These are phyloP conservation scores for Penicillium sp. DNA, from an alignment of 2,329 filamentous ascomycete species.

Conservation along the genomic window DNA sequence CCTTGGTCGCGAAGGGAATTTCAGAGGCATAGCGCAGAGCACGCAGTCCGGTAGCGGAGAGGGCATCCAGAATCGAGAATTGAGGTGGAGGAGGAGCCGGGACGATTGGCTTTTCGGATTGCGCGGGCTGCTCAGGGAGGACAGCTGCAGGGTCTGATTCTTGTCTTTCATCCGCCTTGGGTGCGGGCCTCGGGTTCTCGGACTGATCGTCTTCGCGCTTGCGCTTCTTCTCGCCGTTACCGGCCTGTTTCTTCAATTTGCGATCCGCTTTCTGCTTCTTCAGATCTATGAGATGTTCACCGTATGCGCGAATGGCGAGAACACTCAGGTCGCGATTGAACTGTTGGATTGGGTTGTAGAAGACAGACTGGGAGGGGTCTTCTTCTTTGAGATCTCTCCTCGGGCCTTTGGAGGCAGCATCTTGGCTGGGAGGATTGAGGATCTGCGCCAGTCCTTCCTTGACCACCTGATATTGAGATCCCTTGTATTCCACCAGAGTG, in stretches of 20 bases:
- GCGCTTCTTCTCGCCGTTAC: conserved; percentile 39
- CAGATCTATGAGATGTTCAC: conserved; percentile 63
- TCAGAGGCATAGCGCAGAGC: conserved; percentile 91
- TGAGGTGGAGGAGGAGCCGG: conserved; percentile 39
- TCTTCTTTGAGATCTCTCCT: conserved; percentile 52
- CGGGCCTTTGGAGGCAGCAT: conserved; percentile 43
- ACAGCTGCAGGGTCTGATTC: conserved; percentile 14
- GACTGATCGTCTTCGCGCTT: conserved; percentile 35
- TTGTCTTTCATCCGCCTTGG: conserved; percentile 22
- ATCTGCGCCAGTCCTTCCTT: conserved; percentile 70
- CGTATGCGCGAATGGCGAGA: conserved; percentile 86
- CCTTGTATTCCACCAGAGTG: conserved; percentile 47
- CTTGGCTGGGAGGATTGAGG: conserved; percentile 59
- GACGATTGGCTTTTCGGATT: conserved; percentile 7
- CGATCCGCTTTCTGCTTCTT: conserved; percentile 54
- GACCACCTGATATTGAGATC: conserved; percentile 60
- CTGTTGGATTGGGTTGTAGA: conserved; percentile 98
- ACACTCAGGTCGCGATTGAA: conserved; percentile 97
- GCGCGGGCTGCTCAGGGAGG: neutral
- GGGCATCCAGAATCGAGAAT: conserved; percentile 89
- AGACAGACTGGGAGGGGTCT: conserved; percentile 73
- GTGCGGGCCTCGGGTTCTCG: conserved; percentile 17
- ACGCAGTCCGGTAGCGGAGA: conserved; percentile 90
- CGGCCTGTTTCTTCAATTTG: conserved; percentile 37
- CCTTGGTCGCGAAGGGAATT: conserved; percentile 76